Percentiles rank a stretch among this genome's conserved stretches.
Conservation (phyloP, 768 basidiomycete species). For the Pulveroboletus sp. region DNA sequence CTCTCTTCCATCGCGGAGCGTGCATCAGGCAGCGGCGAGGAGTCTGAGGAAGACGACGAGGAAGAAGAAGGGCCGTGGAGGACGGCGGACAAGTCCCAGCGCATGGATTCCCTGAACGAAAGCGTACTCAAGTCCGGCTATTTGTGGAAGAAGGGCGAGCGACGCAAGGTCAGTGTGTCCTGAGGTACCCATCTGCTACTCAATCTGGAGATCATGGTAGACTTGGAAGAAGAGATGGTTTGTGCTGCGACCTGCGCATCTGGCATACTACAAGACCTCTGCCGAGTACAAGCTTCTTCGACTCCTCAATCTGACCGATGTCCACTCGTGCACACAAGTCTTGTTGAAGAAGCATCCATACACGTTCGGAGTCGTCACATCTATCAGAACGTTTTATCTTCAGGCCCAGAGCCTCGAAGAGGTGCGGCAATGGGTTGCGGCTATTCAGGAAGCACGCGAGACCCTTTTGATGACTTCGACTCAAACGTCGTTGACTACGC, state of each 20-base stretch:
- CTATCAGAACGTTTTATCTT: conserved; percentile 86
- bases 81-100: conserved; percentile 42
- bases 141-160: conserved; percentile 96
- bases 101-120: conserved; percentile 53
- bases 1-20: conserved; percentile 78
- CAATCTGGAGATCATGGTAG: conserved; percentile 37
- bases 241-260: conserved; percentile 84
- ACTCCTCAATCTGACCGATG: conserved; percentile 79
- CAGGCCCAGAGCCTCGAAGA: conserved; percentile 72
- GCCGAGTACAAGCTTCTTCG: conserved; percentile 92
- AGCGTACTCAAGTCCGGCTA: conserved; percentile 87
- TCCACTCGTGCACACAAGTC: conserved; percentile 87
- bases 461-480: conserved; percentile 60
- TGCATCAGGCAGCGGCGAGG: conserved; percentile 65
- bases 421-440: conserved; percentile 77
- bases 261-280: conserved; percentile 95
- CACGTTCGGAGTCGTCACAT: conserved; percentile 89
- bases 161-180: conserved; percentile 72
- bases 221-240: conserved; percentile 99
- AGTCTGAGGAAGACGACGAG: conserved; percentile 72
- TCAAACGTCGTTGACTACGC: conserved; percentile 47
- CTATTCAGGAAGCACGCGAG: conserved; percentile 73
- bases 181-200: background rate
- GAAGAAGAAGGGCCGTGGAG: conserved; percentile 66
- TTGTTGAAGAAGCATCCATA: conserved; percentile 84